Conservation (phyloP, 495 filamentous ascomycete genomes). For the Pyrenula aspistea region DNA sequence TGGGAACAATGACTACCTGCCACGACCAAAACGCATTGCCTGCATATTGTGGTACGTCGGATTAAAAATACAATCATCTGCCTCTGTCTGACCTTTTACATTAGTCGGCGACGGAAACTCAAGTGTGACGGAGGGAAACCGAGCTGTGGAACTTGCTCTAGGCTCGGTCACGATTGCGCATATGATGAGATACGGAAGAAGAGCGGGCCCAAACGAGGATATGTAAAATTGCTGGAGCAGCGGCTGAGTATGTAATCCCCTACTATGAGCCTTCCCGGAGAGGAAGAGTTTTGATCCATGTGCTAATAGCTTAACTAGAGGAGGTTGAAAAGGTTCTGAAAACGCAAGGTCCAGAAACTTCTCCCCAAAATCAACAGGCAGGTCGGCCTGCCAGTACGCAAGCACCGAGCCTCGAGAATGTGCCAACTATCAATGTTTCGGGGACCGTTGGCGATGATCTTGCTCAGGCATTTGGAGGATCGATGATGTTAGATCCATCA, state of each 20-base stretch:
- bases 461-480: conserved; percentile 1
- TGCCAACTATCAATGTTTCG: conserved; percentile 1
- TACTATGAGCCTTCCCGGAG: neutral
- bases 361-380: conserved; percentile 7
- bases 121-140: conserved; percentile 57
- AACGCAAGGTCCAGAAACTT: conserved; percentile 33
- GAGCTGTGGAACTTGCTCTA: conserved; percentile 84
- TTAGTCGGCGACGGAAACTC: conserved; percentile 3
- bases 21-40: conserved; percentile 88
- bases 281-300: conserved; percentile 1
- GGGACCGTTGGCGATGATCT: conserved; percentile 5
- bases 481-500: neutral
- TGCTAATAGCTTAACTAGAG: conserved; percentile 35
- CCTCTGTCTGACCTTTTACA: neutral
- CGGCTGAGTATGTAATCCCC: conserved; percentile 57
- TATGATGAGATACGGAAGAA: conserved; percentile 97
- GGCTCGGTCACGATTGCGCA: conserved; percentile 79
- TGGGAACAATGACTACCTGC: conserved; percentile 39
- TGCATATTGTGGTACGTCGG: conserved; percentile 88
- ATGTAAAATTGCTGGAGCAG: conserved; percentile 95
- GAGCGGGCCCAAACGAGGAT: conserved; percentile 94
- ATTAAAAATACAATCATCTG: conserved; percentile 19
- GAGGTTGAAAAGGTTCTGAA: conserved; percentile 92
- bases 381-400: neutral
- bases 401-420: neutral